phyloP scores from a whole-genome alignment of 495 filamentous ascomycete species.

The Neurospora africana region DNA sequence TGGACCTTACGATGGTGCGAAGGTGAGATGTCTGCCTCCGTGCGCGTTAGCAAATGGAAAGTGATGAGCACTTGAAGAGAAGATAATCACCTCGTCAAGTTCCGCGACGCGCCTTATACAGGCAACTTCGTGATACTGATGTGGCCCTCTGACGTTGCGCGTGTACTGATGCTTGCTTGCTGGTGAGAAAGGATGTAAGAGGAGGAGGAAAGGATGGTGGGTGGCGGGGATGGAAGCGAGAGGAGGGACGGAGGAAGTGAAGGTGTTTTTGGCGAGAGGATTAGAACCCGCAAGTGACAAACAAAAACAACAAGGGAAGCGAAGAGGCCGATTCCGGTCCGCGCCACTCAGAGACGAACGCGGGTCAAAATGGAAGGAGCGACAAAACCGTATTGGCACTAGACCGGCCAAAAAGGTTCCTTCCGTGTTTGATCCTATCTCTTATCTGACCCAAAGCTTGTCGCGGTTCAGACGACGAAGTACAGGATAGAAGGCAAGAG shows the following conservation, averaged over 20 bases:
- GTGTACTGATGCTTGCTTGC: neutral
- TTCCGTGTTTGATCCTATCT: neutral
- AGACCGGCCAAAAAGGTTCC: neutral
- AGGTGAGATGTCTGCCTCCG: neutral
- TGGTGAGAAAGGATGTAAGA: neutral
- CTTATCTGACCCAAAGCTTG: neutral
- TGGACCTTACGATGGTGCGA: neutral
- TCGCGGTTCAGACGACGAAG: neutral
- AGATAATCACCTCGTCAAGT: neutral
- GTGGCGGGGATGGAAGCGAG: neutral
- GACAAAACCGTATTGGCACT: neutral
- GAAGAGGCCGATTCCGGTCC: neutral
- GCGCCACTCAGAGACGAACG: neutral
- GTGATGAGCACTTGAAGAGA: neutral
- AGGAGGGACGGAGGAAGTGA: too few species aligned
- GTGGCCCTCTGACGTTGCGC: neutral
- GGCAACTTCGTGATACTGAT: neutral
- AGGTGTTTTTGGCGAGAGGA: neutral
- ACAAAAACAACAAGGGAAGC: neutral
- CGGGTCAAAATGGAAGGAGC: neutral
- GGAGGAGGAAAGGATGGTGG: neutral
- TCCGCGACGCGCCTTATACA: neutral
- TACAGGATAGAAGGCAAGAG: neutral
- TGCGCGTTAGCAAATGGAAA: neutral
- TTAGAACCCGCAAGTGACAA: neutral